These are phyloP conservation scores for Naganishia kalamii DNA, from an alignment of 768 basidiomycete genomes.

Conservation along the genomic window DNA sequence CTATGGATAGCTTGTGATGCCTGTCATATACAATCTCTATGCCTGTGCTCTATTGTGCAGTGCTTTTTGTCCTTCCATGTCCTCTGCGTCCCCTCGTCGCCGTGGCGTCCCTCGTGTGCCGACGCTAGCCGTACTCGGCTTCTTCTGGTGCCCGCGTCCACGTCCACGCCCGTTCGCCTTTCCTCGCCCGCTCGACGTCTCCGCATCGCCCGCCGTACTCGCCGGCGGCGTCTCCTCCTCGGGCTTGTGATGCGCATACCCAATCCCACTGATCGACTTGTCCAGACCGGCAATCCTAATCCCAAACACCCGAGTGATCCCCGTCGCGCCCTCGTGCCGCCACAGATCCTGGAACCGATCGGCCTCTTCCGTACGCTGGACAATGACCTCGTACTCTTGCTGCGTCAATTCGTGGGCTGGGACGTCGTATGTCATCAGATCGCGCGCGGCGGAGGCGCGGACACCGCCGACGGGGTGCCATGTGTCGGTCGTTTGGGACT, in stretches of 20 bases:
- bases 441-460: conserved; percentile 34
- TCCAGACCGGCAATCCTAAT: conserved; percentile 4
- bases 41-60: neutral
- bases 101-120: neutral
- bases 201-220: neutral
- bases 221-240: neutral
- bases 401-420: conserved; percentile 36
- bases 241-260: neutral
- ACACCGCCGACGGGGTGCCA: conserved; percentile 22
- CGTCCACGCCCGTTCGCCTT: no score
- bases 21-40: neutral
- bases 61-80: neutral
- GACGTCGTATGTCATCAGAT: conserved; percentile 39
- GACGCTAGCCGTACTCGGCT: neutral
- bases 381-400: conserved; percentile 21
- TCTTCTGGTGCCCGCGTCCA: neutral
- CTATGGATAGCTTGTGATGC: neutral
- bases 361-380: conserved; percentile 7
- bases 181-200: neutral
- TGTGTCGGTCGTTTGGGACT: conserved; percentile 36
- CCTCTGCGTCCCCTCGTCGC: neutral
- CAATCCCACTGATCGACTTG: conserved; percentile 11
- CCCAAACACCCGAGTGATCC: conserved; percentile 2
- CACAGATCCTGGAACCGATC: conserved; percentile 10
- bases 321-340: conserved; percentile 14